Evolutionary conservation across 2,329 filamentous ascomycete genomes (phyloP).

Genomic region (Thyridium curvatum): DNA sequence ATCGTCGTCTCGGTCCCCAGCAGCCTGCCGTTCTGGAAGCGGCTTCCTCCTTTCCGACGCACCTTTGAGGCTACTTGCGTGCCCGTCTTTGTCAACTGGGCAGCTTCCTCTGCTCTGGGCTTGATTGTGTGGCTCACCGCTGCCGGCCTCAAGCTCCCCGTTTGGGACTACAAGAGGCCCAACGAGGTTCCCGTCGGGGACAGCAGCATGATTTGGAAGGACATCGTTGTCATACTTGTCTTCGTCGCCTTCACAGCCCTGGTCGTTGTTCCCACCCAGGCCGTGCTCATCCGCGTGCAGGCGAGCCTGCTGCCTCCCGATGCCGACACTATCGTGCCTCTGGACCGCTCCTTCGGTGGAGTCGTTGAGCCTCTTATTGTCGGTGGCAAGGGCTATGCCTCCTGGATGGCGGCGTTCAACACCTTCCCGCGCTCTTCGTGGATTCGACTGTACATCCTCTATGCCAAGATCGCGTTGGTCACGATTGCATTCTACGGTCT

Average conservation of each 20-base stretch:
- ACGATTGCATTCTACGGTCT: constrained; percentile 38
- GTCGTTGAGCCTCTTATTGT: constrained; percentile 68
- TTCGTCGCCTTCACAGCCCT: constrained; percentile 49
- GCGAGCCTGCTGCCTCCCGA: constrained; percentile 79
- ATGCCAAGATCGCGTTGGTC: constrained; percentile 63
- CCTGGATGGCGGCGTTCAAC: constrained; percentile 71
- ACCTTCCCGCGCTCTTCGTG: constrained; percentile 70
- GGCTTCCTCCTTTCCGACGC: constrained; percentile 59
- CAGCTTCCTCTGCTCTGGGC: constrained; percentile 36
- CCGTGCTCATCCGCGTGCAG: constrained; percentile 76
- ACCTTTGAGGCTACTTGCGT: constrained; percentile 63
- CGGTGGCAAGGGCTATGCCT: constrained; percentile 65
- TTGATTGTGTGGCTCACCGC: constrained; percentile 24
- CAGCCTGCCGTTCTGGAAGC: constrained; percentile 57
- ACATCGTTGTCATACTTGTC: constrained; percentile 34
- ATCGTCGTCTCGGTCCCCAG: constrained; percentile 69
- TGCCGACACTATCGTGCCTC: constrained; percentile 78
- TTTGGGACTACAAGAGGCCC: constrained; percentile 27
- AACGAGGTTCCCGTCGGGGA: constrained; percentile 28
- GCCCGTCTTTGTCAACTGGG: constrained; percentile 58
- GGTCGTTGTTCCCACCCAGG: constrained; percentile 67
- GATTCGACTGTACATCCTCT: constrained; percentile 66
- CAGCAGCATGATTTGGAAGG: constrained; percentile 37
- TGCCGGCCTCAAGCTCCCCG: constrained; percentile 39
- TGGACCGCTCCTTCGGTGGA: constrained; percentile 80